These are phyloP conservation scores for Phytophthora pisi DNA, from an alignment of 352 stramenopile species.

Conservation along the genomic window DNA sequence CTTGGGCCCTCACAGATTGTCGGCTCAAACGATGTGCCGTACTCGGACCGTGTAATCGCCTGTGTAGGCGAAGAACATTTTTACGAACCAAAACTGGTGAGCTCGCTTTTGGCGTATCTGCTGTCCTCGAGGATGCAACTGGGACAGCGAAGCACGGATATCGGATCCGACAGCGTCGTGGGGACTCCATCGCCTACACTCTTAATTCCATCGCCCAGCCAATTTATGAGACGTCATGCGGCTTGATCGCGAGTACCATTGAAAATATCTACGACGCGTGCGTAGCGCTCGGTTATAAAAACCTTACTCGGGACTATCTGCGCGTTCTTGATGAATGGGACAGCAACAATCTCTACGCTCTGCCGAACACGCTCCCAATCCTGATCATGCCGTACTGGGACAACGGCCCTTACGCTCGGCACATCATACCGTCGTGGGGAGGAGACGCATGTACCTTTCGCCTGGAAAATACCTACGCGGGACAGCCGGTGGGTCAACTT, in stretches of 20 bases:
- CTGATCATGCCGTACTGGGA: slow-evolving; percentile 25
- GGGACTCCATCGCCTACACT: not conserved
- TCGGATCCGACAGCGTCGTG: slow-evolving; percentile 20
- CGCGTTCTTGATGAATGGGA: slow-evolving; percentile 18
- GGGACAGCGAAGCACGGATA: slow-evolving; percentile 36
- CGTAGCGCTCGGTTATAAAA: slow-evolving; percentile 10
- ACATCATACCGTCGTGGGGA: slow-evolving; percentile 24
- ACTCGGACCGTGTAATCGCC: slow-evolving; percentile 45
- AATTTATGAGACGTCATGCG: slow-evolving; percentile 14
- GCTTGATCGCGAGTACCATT: slow-evolving; percentile 23
- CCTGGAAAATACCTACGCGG: slow-evolving; percentile 14
- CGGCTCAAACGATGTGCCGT: slow-evolving; percentile 53
- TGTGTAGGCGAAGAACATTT: slow-evolving; percentile 32
- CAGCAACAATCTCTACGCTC: slow-evolving; percentile 14
- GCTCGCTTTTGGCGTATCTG: slow-evolving; percentile 27
- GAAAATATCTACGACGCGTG: slow-evolving; percentile 26
- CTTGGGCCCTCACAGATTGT: slow-evolving; percentile 21
- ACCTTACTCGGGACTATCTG: slow-evolving; percentile 24
- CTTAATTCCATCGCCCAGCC: slow-evolving; percentile 9
- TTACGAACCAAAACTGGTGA: slow-evolving; percentile 34
- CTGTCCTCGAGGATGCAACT: slow-evolving; percentile 21
- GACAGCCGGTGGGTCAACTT: not conserved
- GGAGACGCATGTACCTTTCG: slow-evolving; percentile 33
- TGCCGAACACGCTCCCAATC: slow-evolving; percentile 22
- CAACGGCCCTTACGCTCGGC: slow-evolving; percentile 10